Evolutionary conservation across 257 asterid species (phyloP), one percentile per base, ranked within the genome.

Genomic region (Rubia yunnanensis): DNA sequence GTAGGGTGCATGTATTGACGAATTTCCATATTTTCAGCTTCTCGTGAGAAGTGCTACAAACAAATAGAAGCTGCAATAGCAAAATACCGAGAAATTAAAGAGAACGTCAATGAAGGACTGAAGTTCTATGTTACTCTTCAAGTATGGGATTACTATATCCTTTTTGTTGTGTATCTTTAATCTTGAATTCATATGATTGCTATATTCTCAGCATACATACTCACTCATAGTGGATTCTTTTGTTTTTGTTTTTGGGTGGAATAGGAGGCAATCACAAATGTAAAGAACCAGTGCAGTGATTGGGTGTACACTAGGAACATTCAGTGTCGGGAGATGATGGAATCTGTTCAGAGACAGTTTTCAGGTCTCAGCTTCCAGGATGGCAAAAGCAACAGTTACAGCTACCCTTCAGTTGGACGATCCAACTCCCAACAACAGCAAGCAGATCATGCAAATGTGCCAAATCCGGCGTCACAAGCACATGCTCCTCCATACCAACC

Each of bases 61-160:
- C 99, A 94, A 78, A 94, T 94, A 65, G 99, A 94, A 83, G 96
- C 96, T 74, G 99, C 96, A 70, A 73, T 88, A 71, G 94, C 89
- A 18, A 94, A 90, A 71, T 94, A 70, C 71, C 88, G 68, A 70
- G 99, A 94, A 74, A 85, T 90, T 72, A 88, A 94, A 86, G 95
- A 90, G 73, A 94, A 94, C 78, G 81, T 94, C 60, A 86, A 90
- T 72, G 99, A 94, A 82, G 99, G 99, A 73, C 66, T 94, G 81
- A 90, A 90, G 81, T 94, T 94, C 75, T 94, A 94, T 73, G 86
- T 90, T 35, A 91, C 92, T 69, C 98, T 94, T 69, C 99, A 94
- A 95, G 99, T 90, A 85, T 10, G 64, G 55, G 41, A 46, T 24
- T 4, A 0, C 46, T n/a, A 24, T 17, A 3, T 53, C 44, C 54